Evolutionary conservation across 2,329 filamentous ascomycete genomes (phyloP), one percentile per base, ranked within the genome.

Genomic region (Xylaria sp.): DNA sequence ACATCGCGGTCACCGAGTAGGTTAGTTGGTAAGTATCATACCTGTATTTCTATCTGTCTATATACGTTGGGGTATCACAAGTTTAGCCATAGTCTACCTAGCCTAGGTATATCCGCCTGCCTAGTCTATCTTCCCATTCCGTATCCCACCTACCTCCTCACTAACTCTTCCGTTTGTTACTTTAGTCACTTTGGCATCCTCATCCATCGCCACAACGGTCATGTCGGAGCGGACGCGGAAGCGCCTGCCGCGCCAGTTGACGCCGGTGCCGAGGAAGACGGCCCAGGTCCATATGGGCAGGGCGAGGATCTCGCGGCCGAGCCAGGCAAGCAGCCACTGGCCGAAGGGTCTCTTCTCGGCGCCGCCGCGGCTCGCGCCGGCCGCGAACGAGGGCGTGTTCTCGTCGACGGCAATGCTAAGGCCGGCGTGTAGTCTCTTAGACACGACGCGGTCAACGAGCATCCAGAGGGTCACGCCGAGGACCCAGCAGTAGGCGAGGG

Each of bases 241-340:
- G 32, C 84, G 86, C 75, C 90, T 90, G 0, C 94, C 95, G 64
- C 96, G 85, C 97, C 96, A 99, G 61, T 88, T 88, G 0, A 99
- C 93, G 0, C 90, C 95, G 1, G 92, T 89, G 0, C 96, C 96
- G n/a, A 95, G 91, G 73, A 93, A 88, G 21, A 98, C 92, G 0
- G 96, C 96, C 88, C 91, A 94, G 0, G 89, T 82, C 96, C 96
- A 99, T 67, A 99, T 91, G 0, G 94, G 94, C 54, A 97, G 83
- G 0, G 96, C 94, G 8, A 98, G 83, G 0, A 88, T 72, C 80
- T 99, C 96, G 36, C 96, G 85, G 0, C 92, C 93, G 0, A 97
- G 74, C 96, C 97, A 99, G 0, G 94, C 92, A 5, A 86, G 78
- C 3, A 96, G 76, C 92, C 94, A 99, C 71, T 92, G 85, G 0